Percentiles rank a stretch among this genome's conserved stretches.
Conservation (phyloP, 1,284 basidiomycete species). For the Cutaneotrichosporon sp. region DNA sequence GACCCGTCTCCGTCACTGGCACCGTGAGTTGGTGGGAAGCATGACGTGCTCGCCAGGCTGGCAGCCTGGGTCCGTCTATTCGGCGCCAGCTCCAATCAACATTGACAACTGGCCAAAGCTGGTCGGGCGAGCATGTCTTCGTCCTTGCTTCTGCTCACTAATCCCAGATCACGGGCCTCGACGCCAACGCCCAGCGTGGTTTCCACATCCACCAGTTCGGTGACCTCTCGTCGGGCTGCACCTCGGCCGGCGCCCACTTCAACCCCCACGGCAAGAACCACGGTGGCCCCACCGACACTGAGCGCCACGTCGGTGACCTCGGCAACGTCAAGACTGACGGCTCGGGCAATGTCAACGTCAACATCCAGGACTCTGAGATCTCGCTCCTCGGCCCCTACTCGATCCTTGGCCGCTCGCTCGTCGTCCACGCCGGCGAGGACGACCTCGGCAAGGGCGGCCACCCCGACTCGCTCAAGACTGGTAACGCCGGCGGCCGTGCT, state of each 20-base stretch:
- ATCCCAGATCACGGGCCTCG: constrained; percentile 60
- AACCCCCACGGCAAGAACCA: constrained; percentile 69
- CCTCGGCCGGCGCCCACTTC: constrained; percentile 71
- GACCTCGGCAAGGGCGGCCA: constrained; percentile 70
- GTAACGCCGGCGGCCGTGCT: constrained; percentile 68
- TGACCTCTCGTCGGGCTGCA: constrained; percentile 59
- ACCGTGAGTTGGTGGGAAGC: constrained; percentile 41
- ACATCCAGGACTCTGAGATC: constrained; percentile 62
- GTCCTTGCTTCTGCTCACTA: neutral
- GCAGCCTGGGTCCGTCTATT: neutral
- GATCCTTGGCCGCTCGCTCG: constrained; percentile 63
- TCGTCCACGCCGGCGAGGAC: constrained; percentile 67
- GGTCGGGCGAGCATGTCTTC: neutral
- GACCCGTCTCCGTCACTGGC: constrained; percentile 64
- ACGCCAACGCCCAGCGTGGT: constrained; percentile 63
- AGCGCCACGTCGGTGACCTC: constrained; percentile 73
- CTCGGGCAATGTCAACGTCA: constrained; percentile 60
- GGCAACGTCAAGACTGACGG: constrained; percentile 66
- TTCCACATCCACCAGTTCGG: constrained; percentile 58
- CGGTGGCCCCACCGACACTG: constrained; percentile 59
- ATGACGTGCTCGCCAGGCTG: neutral
- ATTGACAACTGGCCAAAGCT: neutral
- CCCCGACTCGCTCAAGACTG: constrained; percentile 68
- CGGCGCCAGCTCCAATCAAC: neutral
- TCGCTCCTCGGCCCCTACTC: constrained; percentile 68